Percentiles rank a stretch among this genome's conserved stretches.
These are phyloP conservation scores for Umbelopsis ramanniana DNA, from an alignment of 192 early-diverging fungal species.

Conservation along the genomic window DNA sequence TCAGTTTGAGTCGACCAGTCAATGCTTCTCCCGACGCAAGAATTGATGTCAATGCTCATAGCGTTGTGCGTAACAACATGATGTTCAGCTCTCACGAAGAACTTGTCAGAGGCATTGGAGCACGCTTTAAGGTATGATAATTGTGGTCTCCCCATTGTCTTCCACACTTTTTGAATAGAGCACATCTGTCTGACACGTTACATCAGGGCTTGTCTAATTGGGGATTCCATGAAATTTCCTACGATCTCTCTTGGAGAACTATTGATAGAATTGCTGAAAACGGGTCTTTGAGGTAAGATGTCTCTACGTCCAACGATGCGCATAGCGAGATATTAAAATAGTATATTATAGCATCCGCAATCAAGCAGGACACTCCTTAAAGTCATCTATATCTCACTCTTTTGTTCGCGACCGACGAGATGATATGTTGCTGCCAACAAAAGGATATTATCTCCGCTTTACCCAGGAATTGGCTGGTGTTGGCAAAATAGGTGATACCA, in stretches of 20 bases:
- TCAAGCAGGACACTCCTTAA: conserved; percentile 58
- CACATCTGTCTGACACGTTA: neutral
- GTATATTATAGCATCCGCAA: conserved; percentile 32
- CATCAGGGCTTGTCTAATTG: conserved; percentile 48
- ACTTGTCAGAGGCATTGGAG: conserved; percentile 58
- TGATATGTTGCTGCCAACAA: conserved; percentile 78
- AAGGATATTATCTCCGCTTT: conserved; percentile 61
- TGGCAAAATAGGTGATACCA: conserved; percentile 73
- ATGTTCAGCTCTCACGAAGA: conserved; percentile 79
- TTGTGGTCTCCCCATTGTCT: neutral
- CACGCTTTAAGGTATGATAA: conserved; percentile 58
- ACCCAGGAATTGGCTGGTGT: conserved; percentile 80
- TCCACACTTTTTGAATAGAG: neutral
- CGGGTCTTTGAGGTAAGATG: conserved; percentile 60
- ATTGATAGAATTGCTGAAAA: conserved; percentile 60
- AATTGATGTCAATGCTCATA: conserved; percentile 68
- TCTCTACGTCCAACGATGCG: neutral
- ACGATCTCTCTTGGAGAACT: conserved; percentile 80
- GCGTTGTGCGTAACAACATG: conserved; percentile 64
- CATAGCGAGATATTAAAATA: neutral
- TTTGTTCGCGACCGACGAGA: conserved; percentile 77
- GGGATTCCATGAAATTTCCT: conserved; percentile 71
- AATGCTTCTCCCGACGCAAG: conserved; percentile 70
- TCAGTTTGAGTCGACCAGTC: conserved; percentile 54
- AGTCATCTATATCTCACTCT: conserved; percentile 76